These are phyloP conservation scores for Fusarium annulatum DNA, from an alignment of 2,329 filamentous ascomycete species.

Conservation along the genomic window DNA sequence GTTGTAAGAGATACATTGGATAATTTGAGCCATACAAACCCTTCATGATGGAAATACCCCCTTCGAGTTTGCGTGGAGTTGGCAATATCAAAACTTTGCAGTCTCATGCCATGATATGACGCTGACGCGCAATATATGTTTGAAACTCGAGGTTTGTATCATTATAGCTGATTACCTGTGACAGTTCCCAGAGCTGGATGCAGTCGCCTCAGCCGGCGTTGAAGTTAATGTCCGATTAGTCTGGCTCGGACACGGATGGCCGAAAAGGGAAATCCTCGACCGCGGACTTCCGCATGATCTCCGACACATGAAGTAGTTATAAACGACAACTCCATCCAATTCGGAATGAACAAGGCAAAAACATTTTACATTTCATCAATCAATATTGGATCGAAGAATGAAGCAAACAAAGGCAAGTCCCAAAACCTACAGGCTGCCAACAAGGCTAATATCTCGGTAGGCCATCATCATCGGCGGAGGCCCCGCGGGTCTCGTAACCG, in stretches of 20 bases:
- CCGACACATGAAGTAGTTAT: background rate
- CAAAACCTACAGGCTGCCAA: background rate
- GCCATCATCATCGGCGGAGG: slow-evolving; percentile 3
- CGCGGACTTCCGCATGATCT: background rate
- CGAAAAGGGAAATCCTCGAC: background rate
- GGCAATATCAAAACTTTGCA: no score
- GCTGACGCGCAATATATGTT: rapidly evolving
- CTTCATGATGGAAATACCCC: background rate
- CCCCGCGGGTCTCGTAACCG: background rate
- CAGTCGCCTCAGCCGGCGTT: background rate
- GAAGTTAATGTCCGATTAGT: background rate
- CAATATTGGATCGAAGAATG: rapidly evolving
- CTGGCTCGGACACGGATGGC: background rate
- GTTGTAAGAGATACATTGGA: background rate
- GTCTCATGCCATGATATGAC: background rate
- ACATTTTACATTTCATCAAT: background rate
- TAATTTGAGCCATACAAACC: background rate
- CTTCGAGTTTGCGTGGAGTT: no score
- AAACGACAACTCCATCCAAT: background rate
- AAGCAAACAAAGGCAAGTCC: background rate
- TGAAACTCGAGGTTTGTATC: no score
- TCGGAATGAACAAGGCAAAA: background rate
- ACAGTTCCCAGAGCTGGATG: background rate
- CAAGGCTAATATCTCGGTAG: background rate
- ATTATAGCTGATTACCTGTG: no score